A percentile compares a stretch with the other conserved stretches of the same genome.
phyloP scores from a whole-genome alignment of 305 asterid genomes.

The Solanum hybrid region DNA sequence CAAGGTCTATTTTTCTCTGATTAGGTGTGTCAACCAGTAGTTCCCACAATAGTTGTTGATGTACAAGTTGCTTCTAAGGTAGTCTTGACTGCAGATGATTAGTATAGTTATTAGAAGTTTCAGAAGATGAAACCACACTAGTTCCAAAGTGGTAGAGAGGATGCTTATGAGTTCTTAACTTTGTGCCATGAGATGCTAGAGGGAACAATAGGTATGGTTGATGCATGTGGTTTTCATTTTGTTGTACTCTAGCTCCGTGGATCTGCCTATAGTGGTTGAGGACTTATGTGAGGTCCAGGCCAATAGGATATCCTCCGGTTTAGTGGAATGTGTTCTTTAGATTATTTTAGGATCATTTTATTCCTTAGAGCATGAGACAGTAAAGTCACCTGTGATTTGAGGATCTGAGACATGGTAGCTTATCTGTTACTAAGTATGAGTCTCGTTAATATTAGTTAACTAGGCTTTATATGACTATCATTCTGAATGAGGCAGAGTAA shows the following conservation, averaged over 20 bases:
- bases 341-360: background rate
- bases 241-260: background rate
- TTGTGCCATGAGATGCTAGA: background rate
- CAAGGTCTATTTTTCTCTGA: background rate
- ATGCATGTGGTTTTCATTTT: background rate
- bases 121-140: background rate
- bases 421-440: background rate
- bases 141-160: background rate
- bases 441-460: background rate
- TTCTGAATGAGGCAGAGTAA: background rate
- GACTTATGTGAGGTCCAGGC: background rate
- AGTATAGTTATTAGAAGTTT: background rate
- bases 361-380: background rate
- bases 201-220: background rate
- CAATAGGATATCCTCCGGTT: background rate
- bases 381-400: background rate
- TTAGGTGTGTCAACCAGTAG: background rate
- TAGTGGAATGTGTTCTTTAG: background rate
- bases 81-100: background rate
- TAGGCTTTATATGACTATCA: background rate
- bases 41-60: background rate
- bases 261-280: background rate
- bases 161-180: background rate
- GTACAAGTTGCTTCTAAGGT: background rate
- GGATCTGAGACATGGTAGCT: background rate